A percentile compares a stretch with the other conserved stretches of the same genome.
These are phyloP conservation scores for Vaccinium corymbosum DNA, from an alignment of 148 eudicot species.

Conservation along the genomic window DNA sequence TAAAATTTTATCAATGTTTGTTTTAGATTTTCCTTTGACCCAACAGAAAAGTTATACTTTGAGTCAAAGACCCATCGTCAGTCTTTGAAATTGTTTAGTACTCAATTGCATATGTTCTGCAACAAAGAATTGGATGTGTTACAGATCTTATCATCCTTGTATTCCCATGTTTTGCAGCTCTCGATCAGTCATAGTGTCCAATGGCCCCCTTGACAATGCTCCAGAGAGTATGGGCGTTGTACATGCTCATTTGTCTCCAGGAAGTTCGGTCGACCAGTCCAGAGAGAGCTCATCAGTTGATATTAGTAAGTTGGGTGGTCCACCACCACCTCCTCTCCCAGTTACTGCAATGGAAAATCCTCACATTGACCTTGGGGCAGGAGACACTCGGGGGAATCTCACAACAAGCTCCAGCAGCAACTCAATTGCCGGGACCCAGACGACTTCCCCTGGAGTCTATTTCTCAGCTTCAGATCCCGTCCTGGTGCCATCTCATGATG, in stretches of 20 bases:
- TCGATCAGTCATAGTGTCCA: slow-evolving; percentile 28
- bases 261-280: slow-evolving; percentile 24
- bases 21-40: not conserved
- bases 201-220: slow-evolving; percentile 42
- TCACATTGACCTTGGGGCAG: slow-evolving; percentile 20
- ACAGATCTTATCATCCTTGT: not conserved
- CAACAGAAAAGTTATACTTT: not conserved
- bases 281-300: slow-evolving; percentile 18
- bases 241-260: slow-evolving; percentile 27
- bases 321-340: slow-evolving; percentile 24
- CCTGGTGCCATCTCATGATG: slow-evolving; percentile 45
- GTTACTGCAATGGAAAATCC: slow-evolving; percentile 30
- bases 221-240: slow-evolving; percentile 34
- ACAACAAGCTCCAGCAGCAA: slow-evolving; percentile 24
- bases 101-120: not conserved
- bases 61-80: not conserved
- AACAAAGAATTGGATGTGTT: not conserved
- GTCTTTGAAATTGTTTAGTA: not conserved
- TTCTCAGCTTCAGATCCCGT: slow-evolving; percentile 62
- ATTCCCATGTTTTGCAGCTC: slow-evolving; percentile 43
- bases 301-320: slow-evolving; percentile 18
- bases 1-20: not conserved
- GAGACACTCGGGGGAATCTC: slow-evolving; percentile 25
- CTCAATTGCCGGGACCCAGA: slow-evolving; percentile 27
- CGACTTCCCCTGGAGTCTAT: slow-evolving; percentile 36